Conservation (phyloP, 257 asterid genomes). For the Solanum paucissectum region DNA sequence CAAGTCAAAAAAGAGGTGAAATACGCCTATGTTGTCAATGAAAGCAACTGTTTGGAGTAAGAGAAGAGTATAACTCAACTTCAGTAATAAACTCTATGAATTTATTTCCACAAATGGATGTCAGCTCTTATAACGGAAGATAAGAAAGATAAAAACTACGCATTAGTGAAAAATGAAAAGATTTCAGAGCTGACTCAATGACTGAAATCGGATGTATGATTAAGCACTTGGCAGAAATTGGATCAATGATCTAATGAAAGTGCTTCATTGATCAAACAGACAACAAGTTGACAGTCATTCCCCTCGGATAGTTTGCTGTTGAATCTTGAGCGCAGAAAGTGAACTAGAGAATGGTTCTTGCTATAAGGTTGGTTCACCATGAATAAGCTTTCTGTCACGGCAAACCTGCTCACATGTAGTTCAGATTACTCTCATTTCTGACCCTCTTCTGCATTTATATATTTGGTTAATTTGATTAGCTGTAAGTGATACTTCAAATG, state of each 20-base stretch:
- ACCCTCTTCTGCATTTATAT: background rate
- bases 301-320: background rate
- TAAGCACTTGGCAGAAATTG: too few relatives aligned
- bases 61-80: background rate
- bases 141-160: background rate
- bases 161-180: background rate
- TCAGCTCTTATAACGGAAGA: background rate
- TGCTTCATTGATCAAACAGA: background rate
- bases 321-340: background rate
- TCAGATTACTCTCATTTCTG: background rate
- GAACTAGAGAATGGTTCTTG: background rate
- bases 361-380: background rate
- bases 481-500: background rate
- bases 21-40: background rate
- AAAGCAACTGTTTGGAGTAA: background rate
- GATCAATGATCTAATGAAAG: background rate
- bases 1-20: background rate
- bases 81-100: background rate
- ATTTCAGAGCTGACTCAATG: background rate
- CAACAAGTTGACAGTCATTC: background rate
- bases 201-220: background rate
- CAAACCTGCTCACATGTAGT: background rate
- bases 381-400: background rate
- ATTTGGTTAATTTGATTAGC: background rate
- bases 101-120: background rate